Base-by-base conservation (phyloP, 148 eudicot genomes). In the Pouteria glomerata region DNA sequence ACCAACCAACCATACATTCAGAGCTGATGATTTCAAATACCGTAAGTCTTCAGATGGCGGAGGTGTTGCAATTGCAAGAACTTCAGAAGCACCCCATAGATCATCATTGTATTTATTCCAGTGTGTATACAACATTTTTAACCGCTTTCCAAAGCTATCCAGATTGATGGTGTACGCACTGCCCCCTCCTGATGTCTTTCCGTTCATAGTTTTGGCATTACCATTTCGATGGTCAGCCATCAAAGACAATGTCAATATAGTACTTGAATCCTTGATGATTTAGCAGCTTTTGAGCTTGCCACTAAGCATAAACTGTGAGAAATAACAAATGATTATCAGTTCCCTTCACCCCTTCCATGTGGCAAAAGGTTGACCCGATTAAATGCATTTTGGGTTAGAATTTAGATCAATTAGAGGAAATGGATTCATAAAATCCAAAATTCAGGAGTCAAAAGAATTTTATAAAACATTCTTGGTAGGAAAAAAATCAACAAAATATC, bases 21-120 rank as follows among this genome's bases (percentile, higher is more conserved):
- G 63, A 58, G 90, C 88, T 14, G 90, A 86, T 8, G 87, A 82
- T 64, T 86, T 86, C 64, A 86, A 42, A 42, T 86, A 84, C 23
- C 90, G 78, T 37, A 86, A 63, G 59, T 86, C 90, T 11, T 86
- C 87, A 6, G 86, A 82, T 0, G 85, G 50, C 1, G 86, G 88
- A 8, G 90, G 90, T 2, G 87, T 84, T 11, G 84, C 85, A 8
- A 86, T 37, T 4, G 85, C 82, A 35, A 86, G 67, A 1, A 61
- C 86, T 8, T 77, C 86, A 2, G 86, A 76, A 26, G 76, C 74
- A 12, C 69, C 68, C 90, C 90, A 86, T 6, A 84, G 75, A 16
- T 74, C 84, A 0, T 67, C 15, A 30, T 79, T 81, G 30, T 82
- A 61, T 2, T 56, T 73, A 19, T 48, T 73, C 90, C 87, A 84